A percentile compares a stretch with the other conserved stretches of the same genome.
These are phyloP conservation scores for Pestalotiopsis sp. DNA, from an alignment of 2,329 filamentous ascomycete species.

Conservation along the genomic window DNA sequence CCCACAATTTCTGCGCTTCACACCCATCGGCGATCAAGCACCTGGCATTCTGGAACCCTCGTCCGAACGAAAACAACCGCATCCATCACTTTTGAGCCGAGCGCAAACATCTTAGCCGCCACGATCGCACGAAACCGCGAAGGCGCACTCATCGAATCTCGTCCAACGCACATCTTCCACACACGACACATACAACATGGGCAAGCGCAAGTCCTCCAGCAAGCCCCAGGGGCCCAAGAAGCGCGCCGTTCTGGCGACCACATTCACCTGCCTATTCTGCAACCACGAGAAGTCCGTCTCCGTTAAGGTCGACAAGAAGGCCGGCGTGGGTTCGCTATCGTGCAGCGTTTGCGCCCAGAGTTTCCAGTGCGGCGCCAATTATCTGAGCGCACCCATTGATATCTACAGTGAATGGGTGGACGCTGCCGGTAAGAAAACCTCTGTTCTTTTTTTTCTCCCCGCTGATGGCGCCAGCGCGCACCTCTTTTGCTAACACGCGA, in stretches of 20 bases:
- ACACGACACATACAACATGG: slow-evolving; percentile 44
- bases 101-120: no score
- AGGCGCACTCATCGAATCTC: neutral
- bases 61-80: no score
- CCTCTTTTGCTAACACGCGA: slow-evolving; percentile 14
- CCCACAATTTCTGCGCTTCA: no score
- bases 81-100: no score
- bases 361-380: slow-evolving; percentile 92
- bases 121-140: no score
- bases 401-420: slow-evolving; percentile 99
- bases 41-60: no score
- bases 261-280: slow-evolving; percentile 98
- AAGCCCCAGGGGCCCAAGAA: slow-evolving; percentile 83
- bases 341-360: slow-evolving; percentile 94
- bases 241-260: slow-evolving; percentile 73
- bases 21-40: no score
- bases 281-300: slow-evolving; percentile 93
- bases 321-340: slow-evolving; percentile 78
- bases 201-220: slow-evolving; percentile 88
- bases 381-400: slow-evolving; percentile 87
- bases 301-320: slow-evolving; percentile 93
- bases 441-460: neutral
- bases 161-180: neutral
- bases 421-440: slow-evolving; percentile 59
- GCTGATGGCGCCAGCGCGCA: neutral